Evolutionary conservation across 805 yeast species (phyloP), one percentile per base, ranked within the genome.

Genomic region (Lipomyces chichibuensis): DNA sequence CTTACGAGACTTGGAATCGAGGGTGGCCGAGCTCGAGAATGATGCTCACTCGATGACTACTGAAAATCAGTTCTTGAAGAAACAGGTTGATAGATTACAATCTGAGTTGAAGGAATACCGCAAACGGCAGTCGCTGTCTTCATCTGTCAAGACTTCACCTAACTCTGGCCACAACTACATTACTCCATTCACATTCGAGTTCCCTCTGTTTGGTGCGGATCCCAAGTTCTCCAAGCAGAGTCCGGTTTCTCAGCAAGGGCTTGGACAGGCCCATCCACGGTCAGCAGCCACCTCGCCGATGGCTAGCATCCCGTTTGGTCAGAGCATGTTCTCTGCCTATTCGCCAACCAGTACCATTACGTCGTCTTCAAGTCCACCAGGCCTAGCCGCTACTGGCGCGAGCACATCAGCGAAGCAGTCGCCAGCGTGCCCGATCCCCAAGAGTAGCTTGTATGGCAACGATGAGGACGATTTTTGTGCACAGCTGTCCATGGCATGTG

Each of bases 1-100:
- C 75, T 85, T 95, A 87, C 85, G 87, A 75, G 97, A 92, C 71
- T 82, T 94, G 69, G 97, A 93, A 76, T 87, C 87, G 58, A 88
- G 90, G 72, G 96, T 94, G 14, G 78, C 83, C 60, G 77, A 80
- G 71, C 83, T 94, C 71, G 97, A 95, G 77, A 84, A 84, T 70
- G 90, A 88, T 71, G 88, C 88, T 66, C 79, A 86, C 64, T 85
- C 86, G 70, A 89, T 89, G 61, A 82, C 83, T 29, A 84, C 90
- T 33, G 97, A 93, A 75, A 83, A 88, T 53, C 90, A 89, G 73
- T 84, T 90, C 64, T 80, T 94, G 69, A 83, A 90, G 75, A 82
- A 88, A 54, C 97, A 92, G 78, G 91, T 94, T 33, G 86, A 86
- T 64, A 83, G 88, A 65, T 82, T 94, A 60, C 87, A 91, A 81